Conservation (phyloP, 768 basidiomycete genomes). For the Rhodotorula kratochvilovae region DNA sequence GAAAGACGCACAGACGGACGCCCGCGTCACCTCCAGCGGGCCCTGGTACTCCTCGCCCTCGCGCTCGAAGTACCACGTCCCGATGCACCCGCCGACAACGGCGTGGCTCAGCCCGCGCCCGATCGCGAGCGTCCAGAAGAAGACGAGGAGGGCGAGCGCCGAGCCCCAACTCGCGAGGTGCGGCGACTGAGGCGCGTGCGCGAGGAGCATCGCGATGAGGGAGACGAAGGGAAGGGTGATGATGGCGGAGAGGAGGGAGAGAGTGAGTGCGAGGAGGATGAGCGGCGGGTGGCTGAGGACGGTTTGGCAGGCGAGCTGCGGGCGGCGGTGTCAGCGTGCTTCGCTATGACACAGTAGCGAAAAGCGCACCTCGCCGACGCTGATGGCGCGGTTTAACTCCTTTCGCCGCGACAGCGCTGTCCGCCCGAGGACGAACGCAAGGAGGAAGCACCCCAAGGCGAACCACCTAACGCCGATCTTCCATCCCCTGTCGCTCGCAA, state of each 20-base stretch:
- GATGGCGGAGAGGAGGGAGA: slow-evolving; percentile 65
- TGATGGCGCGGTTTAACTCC: slow-evolving; percentile 55
- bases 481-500: slow-evolving; percentile 22
- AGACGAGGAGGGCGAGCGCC: slow-evolving; percentile 54
- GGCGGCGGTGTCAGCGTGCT: neutral
- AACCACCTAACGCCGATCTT: slow-evolving; percentile 66
- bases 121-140: slow-evolving; percentile 74
- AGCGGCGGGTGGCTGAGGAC: slow-evolving; percentile 70
- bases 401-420: slow-evolving; percentile 55
- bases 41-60: slow-evolving; percentile 46
- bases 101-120: slow-evolving; percentile 72
- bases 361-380: slow-evolving; percentile 48
- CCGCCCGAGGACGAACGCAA: slow-evolving; percentile 67
- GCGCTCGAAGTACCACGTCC: slow-evolving; percentile 83
- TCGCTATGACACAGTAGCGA: neutral
- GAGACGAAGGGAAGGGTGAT: slow-evolving; percentile 74
- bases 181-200: slow-evolving; percentile 56
- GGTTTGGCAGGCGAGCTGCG: slow-evolving; percentile 61
- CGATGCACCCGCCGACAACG: slow-evolving; percentile 73
- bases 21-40: slow-evolving; percentile 21
- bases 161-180: slow-evolving; percentile 57
- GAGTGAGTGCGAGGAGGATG: slow-evolving; percentile 66
- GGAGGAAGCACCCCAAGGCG: slow-evolving; percentile 65
- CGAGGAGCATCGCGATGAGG: slow-evolving; percentile 68
- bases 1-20: slow-evolving; percentile 11